Base-by-base conservation (phyloP, 2,329 filamentous ascomycete genomes). In the Chalaropsis ovoidea region DNA sequence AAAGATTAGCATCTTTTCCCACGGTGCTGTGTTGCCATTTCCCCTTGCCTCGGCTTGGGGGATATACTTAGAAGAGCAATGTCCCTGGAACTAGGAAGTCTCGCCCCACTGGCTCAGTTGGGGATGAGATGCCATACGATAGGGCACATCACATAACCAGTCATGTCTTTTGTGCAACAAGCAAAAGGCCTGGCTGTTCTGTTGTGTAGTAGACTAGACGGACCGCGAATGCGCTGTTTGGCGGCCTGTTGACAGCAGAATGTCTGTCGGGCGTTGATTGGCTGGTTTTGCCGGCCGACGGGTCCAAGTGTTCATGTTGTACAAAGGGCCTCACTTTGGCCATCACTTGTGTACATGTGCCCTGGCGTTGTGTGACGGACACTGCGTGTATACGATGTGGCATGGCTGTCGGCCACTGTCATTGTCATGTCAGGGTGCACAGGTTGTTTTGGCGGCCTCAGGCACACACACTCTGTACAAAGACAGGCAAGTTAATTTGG, bases 31-130 rank as follows among this genome's bases (percentile, higher is more conserved):
- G 66, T 67, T 67, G 66, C 66, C 66, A 67, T 65, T 67, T 56
- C 54, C 45, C 66, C 58, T 61, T 49, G 61, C 63, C 65, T 67
- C 66, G 66, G 63, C 35, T 41, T 60, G 17, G 66, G 54, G 47
- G 42, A 67, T 45, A 63, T 62, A 67, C 66, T 67, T 65, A 67
- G 66, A 67, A 67, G 66, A 67, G 60, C 47, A 67, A 67, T 65
- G 63, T 67, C 66, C 66, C 66, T 65, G 60, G 66, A 67, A 67
- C 66, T 67, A 67, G 66, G 66, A 67, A 67, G 66, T 67, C 66
- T 67, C 56, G 58, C 66, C 62, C 63, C 63, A 54, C 66, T 67
- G 63, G 66, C 13, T 67, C 61, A 61, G 60, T 65, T 49, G 66
- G 66, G 62, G 66, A 63, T 65, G 47, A 67, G 66, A 67, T 67